A percentile compares a stretch with the other conserved stretches of the same genome.
Evolutionary conservation across 345 rosid species (phyloP).

Genomic region (Mangifera indica): DNA sequence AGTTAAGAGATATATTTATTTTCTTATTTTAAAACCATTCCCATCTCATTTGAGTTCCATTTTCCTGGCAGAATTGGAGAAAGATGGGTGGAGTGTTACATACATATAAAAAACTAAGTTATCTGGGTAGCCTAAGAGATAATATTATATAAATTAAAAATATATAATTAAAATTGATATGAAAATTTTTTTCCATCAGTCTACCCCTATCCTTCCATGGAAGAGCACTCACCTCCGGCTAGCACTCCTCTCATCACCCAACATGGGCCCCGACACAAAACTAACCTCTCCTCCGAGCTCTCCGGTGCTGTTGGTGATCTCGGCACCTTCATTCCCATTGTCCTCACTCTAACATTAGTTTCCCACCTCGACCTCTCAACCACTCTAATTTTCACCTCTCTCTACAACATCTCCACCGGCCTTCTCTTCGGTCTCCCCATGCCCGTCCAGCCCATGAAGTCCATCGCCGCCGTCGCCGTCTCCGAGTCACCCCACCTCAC

Average conservation of each 20-base stretch:
- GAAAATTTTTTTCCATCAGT: too few relatives aligned
- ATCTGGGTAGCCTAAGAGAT: too few relatives aligned
- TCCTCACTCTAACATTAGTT: conserved; percentile 61
- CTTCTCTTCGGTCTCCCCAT: conserved; percentile 79
- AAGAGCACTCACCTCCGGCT: conserved; percentile 10
- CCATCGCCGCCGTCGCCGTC: conserved; percentile 82
- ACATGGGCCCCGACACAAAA: conserved; percentile 35
- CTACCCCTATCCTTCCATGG: not conserved
- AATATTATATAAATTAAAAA: too few relatives aligned
- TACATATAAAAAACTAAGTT: too few relatives aligned
- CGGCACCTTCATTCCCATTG: conserved; percentile 80
- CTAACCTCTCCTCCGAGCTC: conserved; percentile 51
- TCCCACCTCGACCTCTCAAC: conserved; percentile 70
- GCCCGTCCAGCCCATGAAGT: conserved; percentile 91
- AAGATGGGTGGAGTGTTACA: too few relatives aligned
- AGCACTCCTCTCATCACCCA: conserved; percentile 32
- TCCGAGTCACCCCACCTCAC: conserved; percentile 67
- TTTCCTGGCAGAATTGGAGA: too few relatives aligned
- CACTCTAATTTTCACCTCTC: conserved; percentile 70
- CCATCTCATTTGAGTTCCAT: too few relatives aligned
- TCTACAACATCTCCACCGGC: conserved; percentile 73
- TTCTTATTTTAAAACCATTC: too few relatives aligned
- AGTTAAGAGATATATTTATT: too few relatives aligned
- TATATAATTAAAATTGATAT: too few relatives aligned
- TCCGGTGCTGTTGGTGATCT: conserved; percentile 88